Evolutionary conservation across 257 asterid genomes (phyloP).

Genomic region (Fraxinus quadrangulata): DNA sequence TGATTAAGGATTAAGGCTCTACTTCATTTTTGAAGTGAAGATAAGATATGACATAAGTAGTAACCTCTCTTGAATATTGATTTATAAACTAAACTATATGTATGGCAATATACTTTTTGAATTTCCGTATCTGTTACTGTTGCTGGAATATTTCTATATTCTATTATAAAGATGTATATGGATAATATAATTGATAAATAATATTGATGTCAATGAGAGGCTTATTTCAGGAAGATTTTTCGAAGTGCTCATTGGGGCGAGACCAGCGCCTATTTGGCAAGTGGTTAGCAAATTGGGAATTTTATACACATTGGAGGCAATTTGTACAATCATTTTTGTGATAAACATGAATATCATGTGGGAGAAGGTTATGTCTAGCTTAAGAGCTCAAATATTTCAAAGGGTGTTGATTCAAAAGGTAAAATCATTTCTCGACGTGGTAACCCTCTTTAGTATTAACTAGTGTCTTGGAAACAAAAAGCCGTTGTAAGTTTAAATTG

Average conservation of each 20-base stretch:
- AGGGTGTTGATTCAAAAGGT: slow-evolving; percentile 96
- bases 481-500: background rate
- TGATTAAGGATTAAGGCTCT: background rate
- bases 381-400: slow-evolving; percentile 93
- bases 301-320: slow-evolving; percentile 75
- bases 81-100: background rate
- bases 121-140: background rate
- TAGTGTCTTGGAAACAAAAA: background rate
- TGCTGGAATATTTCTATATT: background rate
- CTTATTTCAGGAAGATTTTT: slow-evolving; percentile 75
- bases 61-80: background rate
- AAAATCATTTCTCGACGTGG: slow-evolving; percentile 6
- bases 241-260: slow-evolving; percentile 79
- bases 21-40: background rate
- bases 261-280: slow-evolving; percentile 71
- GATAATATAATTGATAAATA: background rate
- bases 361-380: slow-evolving; percentile 98
- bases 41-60: background rate
- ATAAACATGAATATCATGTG: slow-evolving; percentile 85
- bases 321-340: slow-evolving; percentile 73
- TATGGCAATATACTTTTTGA: background rate
- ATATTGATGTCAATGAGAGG: slow-evolving; percentile 18
- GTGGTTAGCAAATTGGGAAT: slow-evolving; percentile 69
- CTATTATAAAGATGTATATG: background rate
- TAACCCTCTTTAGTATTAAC: background rate